phyloP scores from a whole-genome alignment of 2,329 filamentous ascomycete species.

The Aspergillus calidoustus region DNA sequence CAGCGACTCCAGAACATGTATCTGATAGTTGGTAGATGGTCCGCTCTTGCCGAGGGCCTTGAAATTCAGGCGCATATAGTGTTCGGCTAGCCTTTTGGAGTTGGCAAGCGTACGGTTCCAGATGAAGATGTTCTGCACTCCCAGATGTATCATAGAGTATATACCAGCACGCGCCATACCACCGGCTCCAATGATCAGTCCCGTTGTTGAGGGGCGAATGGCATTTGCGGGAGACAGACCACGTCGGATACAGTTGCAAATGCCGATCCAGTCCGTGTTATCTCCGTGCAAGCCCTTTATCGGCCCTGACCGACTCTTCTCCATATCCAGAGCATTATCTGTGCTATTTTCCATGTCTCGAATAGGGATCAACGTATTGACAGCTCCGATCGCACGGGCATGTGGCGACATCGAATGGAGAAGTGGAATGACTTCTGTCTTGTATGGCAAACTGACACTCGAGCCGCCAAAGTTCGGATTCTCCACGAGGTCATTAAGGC shows the following conservation, averaged over 20 bases:
- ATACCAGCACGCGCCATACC: constrained; percentile 49
- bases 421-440: constrained; percentile 69
- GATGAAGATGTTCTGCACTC: constrained; percentile 44
- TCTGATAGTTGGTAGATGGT: constrained; percentile 26
- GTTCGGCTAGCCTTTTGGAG: constrained; percentile 40
- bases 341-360: constrained; percentile 60
- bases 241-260: constrained; percentile 72
- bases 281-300: constrained; percentile 75
- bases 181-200: constrained; percentile 67
- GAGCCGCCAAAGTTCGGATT: constrained; percentile 73
- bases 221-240: constrained; percentile 75
- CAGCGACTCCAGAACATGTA: constrained; percentile 35
- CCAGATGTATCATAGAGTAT: constrained; percentile 46
- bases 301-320: constrained; percentile 67
- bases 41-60: constrained; percentile 23
- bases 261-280: constrained; percentile 82
- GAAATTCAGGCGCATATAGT: constrained; percentile 42
- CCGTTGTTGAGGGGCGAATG: constrained; percentile 60
- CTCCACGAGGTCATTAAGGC: constrained; percentile 66
- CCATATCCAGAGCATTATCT: constrained; percentile 60
- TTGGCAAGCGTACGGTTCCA: constrained; percentile 44
- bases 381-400: constrained; percentile 74
- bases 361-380: constrained; percentile 76
- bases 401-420: constrained; percentile 71
- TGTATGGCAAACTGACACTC: constrained; percentile 74